Evolutionary conservation across 208 protist genomes (phyloP).

Genomic region (Leishmania aethiopica): DNA sequence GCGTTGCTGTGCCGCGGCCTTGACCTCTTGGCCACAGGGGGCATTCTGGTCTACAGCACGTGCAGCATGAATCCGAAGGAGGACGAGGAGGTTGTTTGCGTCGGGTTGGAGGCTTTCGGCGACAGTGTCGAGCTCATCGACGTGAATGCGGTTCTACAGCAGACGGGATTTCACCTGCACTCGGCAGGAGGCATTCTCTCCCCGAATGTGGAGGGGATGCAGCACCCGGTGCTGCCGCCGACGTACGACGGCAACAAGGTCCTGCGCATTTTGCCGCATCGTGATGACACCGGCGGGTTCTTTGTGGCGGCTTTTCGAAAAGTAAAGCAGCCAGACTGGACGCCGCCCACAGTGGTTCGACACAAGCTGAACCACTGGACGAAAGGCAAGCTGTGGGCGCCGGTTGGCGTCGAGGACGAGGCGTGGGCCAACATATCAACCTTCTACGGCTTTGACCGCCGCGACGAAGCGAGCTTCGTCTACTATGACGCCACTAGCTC

Average conservation of each 20-base stretch:
- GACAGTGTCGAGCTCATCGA: slow-evolving; percentile 87
- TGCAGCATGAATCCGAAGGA: slow-evolving; percentile 97
- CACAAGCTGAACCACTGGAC: slow-evolving; percentile 91
- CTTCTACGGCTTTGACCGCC: slow-evolving; percentile 81
- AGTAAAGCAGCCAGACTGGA: slow-evolving; percentile 47
- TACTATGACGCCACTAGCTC: slow-evolving; percentile 33
- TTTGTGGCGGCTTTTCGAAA: slow-evolving; percentile 91
- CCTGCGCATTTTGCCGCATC: slow-evolving; percentile 85
- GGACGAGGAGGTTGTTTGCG: slow-evolving; percentile 95
- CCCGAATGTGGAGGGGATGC: slow-evolving; percentile 56
- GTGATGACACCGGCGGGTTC: slow-evolving; percentile 91
- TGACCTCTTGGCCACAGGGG: slow-evolving; percentile 76
- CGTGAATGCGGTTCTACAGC: slow-evolving; percentile 63
- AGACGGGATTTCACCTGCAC: slow-evolving; percentile 52
- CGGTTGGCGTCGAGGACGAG: slow-evolving; percentile 60
- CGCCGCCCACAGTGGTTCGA: slow-evolving; percentile 37
- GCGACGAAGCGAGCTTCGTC: slow-evolving; percentile 37
- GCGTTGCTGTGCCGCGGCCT: slow-evolving; percentile 88
- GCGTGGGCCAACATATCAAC: slow-evolving; percentile 72
- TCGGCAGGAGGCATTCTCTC: slow-evolving; percentile 62
- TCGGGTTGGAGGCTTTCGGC: slow-evolving; percentile 74
- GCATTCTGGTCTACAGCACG: slow-evolving; percentile 96
- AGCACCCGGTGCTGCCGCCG: slow-evolving; percentile 39
- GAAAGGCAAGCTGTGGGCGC: slow-evolving; percentile 81
- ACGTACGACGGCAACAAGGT: slow-evolving; percentile 79